phyloP scores from a whole-genome alignment of 148 eudicot species.

The Euryodendron excelsum region DNA sequence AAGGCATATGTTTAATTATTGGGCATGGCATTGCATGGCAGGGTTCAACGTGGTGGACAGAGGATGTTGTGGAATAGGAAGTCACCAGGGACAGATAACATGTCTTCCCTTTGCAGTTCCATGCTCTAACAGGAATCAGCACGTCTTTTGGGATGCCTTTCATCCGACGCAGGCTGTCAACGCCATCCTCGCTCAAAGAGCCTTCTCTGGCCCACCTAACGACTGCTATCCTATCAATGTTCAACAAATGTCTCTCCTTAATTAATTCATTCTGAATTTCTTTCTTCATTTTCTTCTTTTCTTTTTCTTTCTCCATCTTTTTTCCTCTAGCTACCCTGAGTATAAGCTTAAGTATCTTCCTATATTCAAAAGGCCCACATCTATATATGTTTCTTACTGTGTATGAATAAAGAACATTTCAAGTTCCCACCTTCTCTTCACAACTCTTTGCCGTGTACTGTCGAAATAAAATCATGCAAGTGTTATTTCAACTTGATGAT shows the following conservation, averaged over 20 bases:
- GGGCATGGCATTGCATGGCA: too few species aligned
- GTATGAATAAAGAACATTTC: too few species aligned
- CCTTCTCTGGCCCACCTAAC: slow-evolving; percentile 53
- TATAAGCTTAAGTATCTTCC: too few species aligned
- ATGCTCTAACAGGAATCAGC: slow-evolving; percentile 59
- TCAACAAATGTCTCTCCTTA: slow-evolving; percentile 66
- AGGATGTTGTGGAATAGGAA: slow-evolving; percentile 72
- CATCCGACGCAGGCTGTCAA: slow-evolving; percentile 80
- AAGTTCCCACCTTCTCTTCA: too few species aligned
- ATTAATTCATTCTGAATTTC: slow-evolving; percentile 6
- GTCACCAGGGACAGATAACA: slow-evolving; percentile 58
- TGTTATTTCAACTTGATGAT: too few species aligned
- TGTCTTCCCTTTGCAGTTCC: slow-evolving; percentile 57
- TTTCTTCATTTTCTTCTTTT: not conserved
- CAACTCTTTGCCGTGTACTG: too few species aligned
- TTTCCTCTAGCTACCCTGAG: not conserved
- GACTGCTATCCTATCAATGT: slow-evolving; percentile 78
- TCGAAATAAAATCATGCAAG: too few species aligned
- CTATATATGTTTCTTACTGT: too few species aligned
- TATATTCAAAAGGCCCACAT: too few species aligned
- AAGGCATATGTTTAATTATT: too few species aligned
- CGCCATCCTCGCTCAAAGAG: slow-evolving; percentile 69
- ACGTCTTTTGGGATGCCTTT: slow-evolving; percentile 84
- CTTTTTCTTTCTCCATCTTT: not conserved
- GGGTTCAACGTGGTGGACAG: slow-evolving; percentile 66